Evolutionary conservation across 192 early-diverging fungal genomes (phyloP), one percentile per base, ranked within the genome.

Genomic region (Coemansia sp.): DNA sequence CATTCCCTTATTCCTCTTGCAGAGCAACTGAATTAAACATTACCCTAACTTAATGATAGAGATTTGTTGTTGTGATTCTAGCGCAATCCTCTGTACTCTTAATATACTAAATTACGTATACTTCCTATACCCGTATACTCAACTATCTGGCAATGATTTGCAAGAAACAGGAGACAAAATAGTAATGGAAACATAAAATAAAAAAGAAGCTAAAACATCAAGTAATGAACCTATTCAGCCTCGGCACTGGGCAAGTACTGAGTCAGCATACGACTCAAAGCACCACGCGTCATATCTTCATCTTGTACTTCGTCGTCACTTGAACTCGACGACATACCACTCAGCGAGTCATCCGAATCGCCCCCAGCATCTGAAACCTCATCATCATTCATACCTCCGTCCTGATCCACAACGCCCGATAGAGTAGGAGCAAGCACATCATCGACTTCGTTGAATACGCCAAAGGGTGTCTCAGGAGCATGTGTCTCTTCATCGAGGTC

Each of bases 271-370:
- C 74, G 78, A 58, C 65, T 73, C 35, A 82, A 43, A 8, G 79
- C 74, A 4, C 74, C 79, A 16, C 79, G 70, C 9, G 74, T 64
- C 3, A 82, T 20, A 22, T 82, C 79, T 3, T 82, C 79, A 65
- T 75, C 74, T 67, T 75, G 79, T 16, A 73, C 70, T 27, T 82
- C 79, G 24, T 82, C 79, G 0, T 73, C 74, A 56, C 79, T 76
- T 4, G 76, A 64, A 52, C 74, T 73, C 0, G 78, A 80, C 9
- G 78, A 81, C 73, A 81, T 81, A 0, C 78, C 78, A 27, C 78
- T 81, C 8, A 81, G 50, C 62, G 74, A 76, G 30, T 61, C 70
- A 35, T 64, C 70, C 20, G 65, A 68, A 24, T 72, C 75, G 49
- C 62, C 68, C 8, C 29, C 41, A 2, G n/a, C 53, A 56, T 6